Base-by-base conservation (phyloP, 75 land plant genomes). In the Adiantum capillusveneris region DNA sequence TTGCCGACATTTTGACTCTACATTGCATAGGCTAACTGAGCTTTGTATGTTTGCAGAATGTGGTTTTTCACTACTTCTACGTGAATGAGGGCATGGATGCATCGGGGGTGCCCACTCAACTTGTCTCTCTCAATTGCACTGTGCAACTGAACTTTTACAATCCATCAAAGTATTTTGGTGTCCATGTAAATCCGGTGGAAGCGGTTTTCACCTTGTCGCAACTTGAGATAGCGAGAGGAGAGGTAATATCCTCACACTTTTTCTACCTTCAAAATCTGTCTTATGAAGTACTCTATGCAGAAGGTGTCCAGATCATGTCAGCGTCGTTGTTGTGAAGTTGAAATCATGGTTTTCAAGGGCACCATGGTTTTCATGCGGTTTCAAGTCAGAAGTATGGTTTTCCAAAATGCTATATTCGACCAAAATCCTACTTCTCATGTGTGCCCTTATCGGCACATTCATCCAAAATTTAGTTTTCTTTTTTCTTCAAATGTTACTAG, bases 41-140 rank as follows among this genome's bases (percentile, higher is more conserved):
- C n/a, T n/a, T n/a, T n/a, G n/a, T n/a, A n/a, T n/a, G n/a, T n/a
- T n/a, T 59, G 56, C 97, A 91, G 97, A 71, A 67, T 42, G 59
- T 91, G 31, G 71, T 70, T 3, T 82, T 91, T 65, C 56, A 75
- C 60, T 70, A 70, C 41, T 82, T 82, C 63, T 59, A 80, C 41
- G 25, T 80, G 5, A 79, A 80, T 29, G 85, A 80, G 5, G 92
- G 97, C 12, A 65, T 51, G 24, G 97, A 91, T 53, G 26, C 24
- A 19, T 67, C 88, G 1, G 97, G 97, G 7, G 92, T 91, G 53
- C 83, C 92, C 17, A 87, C 97, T 14, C 74, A 79, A 56, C 70
- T 87, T 79, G 51, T 87, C 13, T 59, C 92, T 5, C 27, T 91
- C 29, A 84, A 84, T 41, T 74, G 88, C 17, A 84, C 97, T 51